Base-by-base conservation (phyloP, 2,329 filamentous ascomycete species). In the Gyromitra esculenta region DNA sequence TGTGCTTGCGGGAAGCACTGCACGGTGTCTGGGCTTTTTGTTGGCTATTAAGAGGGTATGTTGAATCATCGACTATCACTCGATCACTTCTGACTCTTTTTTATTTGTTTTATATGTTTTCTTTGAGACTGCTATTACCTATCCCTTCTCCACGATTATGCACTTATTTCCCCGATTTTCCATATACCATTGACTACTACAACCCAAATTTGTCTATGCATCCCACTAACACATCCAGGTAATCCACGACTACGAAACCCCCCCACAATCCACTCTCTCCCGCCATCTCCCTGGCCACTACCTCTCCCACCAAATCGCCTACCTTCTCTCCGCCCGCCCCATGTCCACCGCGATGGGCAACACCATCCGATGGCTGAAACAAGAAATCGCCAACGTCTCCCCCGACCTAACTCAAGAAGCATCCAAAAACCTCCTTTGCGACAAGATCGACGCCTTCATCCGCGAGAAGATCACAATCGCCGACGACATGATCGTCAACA, bases 311-410 rank as follows among this genome's bases (percentile, higher is more conserved):
- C 96, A 99, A 84, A 97, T 99, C 82, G 94, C 96, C 79, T 97
- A 96, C 82, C 88, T 99, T 77, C 92, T 93, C 76, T 93, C 93
- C 80, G 97, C 94, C 82, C 91, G 96, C n/a, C 94, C 96, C 43
- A 92, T 99, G 85, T 96, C 93, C 80, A 96, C 97, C 84, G 93
- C 93, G 78, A 97, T 98, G 91, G 96, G 96, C 77, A 99, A 98
- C 83, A 94, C 94, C 45, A 97, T 99, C 82, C 90, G 96, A 70
- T 95, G 94, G 87, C 88, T 99, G 64, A 99, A 99, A 86, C 89
- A 97, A 62, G 90, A 93, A 81, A 95, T 99, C 82, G 92, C 93
- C 81, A 93, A 93, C 80, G 91, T 97, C 75, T 94, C 97, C 81
- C 93, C 95, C 52, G 92, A 94, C 80, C 89, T 91, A 1, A 90